Evolutionary conservation across 2,329 filamentous ascomycete genomes (phyloP), one percentile per base, ranked within the genome.

Genomic region (Fusarium armeniacum): DNA sequence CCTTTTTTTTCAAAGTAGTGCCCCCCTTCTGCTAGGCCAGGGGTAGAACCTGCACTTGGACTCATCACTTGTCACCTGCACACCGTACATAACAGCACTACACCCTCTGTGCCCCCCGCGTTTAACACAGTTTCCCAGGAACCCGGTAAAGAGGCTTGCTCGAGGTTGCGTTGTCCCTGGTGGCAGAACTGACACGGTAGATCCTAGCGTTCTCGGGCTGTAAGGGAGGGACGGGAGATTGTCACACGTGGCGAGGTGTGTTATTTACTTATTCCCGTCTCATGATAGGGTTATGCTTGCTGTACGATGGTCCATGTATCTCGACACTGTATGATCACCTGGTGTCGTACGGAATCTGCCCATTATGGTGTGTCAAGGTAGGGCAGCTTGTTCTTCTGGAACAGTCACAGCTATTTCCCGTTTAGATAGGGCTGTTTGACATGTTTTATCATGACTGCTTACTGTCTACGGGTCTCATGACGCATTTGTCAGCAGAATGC

Each of bases 181-280:
- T 11, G 6, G 28, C 28, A 26, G 26, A 24, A n/a, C 16, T 44
- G 36, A 33, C 50, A 43, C 50, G 7, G 38, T 15, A 53, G 26
- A 15, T 11, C 16, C 38, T 53, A 43, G 50, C 50, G 50, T 53
- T 53, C n/a, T 12, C 30, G 28, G n/a, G 16, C 30, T 53, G 16
- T 16, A 45, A 54, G 38, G 38, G 32, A 49, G 52, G 53, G 53
- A 56, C 43, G 53, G 53, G 53, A 36, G 32, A 26, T 6, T 38
- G 43, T 11, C 13, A n/a, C 53, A 56, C 32, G 53, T 56, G 53
- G 53, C 24, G 24, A 52, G 24, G 49, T n/a, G 35, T 41, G 10
- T 28, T 41, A 4, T 18, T 41, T 38, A 24, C 18, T 52, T 41
- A 28, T 52, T 52, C n/a, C 35, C 49, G n/a, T 30, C 13, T 11